phyloP scores from a whole-genome alignment of 1,284 basidiomycete species.

The Golubevia pallescens region DNA sequence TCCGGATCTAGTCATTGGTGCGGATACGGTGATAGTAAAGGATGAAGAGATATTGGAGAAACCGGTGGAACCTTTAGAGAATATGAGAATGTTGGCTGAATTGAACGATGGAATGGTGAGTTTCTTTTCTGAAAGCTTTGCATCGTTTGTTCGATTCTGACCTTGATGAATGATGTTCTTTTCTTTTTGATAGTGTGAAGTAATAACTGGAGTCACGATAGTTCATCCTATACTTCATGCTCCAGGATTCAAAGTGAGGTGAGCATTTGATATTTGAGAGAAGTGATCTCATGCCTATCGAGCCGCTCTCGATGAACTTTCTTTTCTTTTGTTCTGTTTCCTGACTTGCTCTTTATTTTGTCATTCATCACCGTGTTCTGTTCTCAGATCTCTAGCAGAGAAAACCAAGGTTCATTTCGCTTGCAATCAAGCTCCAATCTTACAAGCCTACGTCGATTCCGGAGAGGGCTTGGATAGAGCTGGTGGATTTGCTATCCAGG shows the following conservation, averaged over 20 bases:
- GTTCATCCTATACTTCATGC: slow-evolving; percentile 82
- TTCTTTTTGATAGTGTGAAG: slow-evolving; percentile 35
- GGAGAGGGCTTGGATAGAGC: slow-evolving; percentile 89
- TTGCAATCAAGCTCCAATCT: slow-evolving; percentile 66
- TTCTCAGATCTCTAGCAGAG: slow-evolving; percentile 40
- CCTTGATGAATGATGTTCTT: not conserved
- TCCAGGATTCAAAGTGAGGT: slow-evolving; percentile 86
- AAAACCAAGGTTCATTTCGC: slow-evolving; percentile 60
- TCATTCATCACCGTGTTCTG: no score
- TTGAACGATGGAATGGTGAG: slow-evolving; percentile 78
- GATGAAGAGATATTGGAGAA: slow-evolving; percentile 78
- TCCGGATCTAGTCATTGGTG: slow-evolving; percentile 90
- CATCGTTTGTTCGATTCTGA: not conserved
- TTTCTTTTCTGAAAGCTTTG: no score
- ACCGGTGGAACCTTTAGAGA: slow-evolving; percentile 79
- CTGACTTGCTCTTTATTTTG: no score
- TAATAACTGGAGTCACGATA: slow-evolving; percentile 65
- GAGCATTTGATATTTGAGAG: no score
- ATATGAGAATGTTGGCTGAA: slow-evolving; percentile 84
- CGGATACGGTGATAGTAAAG: slow-evolving; percentile 56
- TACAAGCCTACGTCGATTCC: slow-evolving; percentile 84
- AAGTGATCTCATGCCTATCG: not conserved
- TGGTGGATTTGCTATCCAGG: slow-evolving; percentile 94
- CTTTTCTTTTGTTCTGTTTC: slow-evolving; percentile 1
- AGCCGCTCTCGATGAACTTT: not conserved